Evolutionary conservation across 1,284 basidiomycete species (phyloP), one percentile per base, ranked within the genome.

Genomic region (Cryptococcus wingfieldii): DNA sequence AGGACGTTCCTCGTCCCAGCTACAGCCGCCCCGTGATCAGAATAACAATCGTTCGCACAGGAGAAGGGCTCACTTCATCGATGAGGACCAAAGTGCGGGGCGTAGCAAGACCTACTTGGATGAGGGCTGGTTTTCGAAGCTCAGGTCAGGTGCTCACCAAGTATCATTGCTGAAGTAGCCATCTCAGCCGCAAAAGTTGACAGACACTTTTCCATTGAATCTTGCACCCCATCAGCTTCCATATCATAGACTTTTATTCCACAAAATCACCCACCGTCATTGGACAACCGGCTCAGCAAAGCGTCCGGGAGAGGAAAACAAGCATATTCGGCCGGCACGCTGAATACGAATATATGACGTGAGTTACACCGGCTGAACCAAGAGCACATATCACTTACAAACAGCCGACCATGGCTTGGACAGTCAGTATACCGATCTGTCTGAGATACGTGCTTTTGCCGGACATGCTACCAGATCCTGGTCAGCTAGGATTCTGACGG

Each of bases 131-230:
- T 25, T 16, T 7, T 12, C 47, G n/a, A n/a, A 9, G 19, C 2
- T 16, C 10, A 38, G 18, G 59, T 42, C 3, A 18, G 2, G 23
- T 16, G 52, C 73, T 28, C 37, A 84, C 89, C 86, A 37, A 94
- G 75, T 53, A 95, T 91, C 88, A 93, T 91, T 4, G 89, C 86
- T 31, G 86, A 86, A 1, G 88, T 86, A 0, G 86, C 84, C 89
- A 97, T 96, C 74, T 97, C 92, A 56, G 84, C 86, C 0, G 90
- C 90, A 75, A 97, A 97, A 0, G 93, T 96, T 62, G 92, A 95
- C 14, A 96, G 74, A 53, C 83, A 88, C 68, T 85, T 87, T 71
- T 94, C 90, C 66, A 93, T 83, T 63, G 66, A 68, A 58, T 79
- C 74, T 75, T 37, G 31, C 31, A 6, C 31, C 10, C 10, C 31